Percentiles rank a stretch among this genome's conserved stretches.
Evolutionary conservation across 2,329 filamentous ascomycete species (phyloP).

Genomic region (Arthroderma sp.): DNA sequence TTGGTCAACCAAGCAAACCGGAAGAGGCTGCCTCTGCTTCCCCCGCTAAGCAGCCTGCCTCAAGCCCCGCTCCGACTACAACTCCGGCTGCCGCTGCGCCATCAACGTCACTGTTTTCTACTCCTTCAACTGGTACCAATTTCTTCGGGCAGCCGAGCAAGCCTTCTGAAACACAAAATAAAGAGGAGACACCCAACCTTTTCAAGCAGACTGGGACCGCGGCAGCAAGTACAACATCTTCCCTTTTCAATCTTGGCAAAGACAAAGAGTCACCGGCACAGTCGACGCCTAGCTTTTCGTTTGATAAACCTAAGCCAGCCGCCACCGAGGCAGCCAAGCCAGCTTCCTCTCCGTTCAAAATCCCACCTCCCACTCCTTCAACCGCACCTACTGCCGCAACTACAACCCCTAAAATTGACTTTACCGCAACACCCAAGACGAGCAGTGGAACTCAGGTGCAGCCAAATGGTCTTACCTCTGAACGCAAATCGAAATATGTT

Average conservation of each 20-base stretch:
- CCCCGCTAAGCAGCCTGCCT: not conserved
- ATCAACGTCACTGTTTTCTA: slow-evolving; percentile 1
- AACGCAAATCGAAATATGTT: slow-evolving; percentile 2
- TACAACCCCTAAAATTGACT: not conserved
- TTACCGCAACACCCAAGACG: too few relatives aligned
- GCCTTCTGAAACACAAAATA: not conserved
- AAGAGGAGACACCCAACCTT: not conserved
- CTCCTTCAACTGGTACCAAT: not conserved
- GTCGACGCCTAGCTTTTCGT: not conserved
- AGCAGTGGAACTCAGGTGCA: not conserved
- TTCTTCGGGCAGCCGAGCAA: slow-evolving; percentile 2
- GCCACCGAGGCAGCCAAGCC: not conserved
- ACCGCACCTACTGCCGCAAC: slow-evolving; percentile 4
- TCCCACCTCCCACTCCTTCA: not conserved
- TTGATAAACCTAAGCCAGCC: not conserved
- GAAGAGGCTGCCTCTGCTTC: not conserved
- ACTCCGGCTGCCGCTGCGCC: not conserved
- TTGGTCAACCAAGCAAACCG: not conserved
- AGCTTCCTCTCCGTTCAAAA: not conserved
- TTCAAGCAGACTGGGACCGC: not conserved
- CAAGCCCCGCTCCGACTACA: not conserved
- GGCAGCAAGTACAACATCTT: not conserved
- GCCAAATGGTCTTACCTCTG: not conserved
- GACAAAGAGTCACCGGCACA: not conserved
- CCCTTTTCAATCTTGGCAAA: too few relatives aligned